Conservation (phyloP, 2,329 filamentous ascomycete genomes). For the Monilinia vaccinii-corymbosi region DNA sequence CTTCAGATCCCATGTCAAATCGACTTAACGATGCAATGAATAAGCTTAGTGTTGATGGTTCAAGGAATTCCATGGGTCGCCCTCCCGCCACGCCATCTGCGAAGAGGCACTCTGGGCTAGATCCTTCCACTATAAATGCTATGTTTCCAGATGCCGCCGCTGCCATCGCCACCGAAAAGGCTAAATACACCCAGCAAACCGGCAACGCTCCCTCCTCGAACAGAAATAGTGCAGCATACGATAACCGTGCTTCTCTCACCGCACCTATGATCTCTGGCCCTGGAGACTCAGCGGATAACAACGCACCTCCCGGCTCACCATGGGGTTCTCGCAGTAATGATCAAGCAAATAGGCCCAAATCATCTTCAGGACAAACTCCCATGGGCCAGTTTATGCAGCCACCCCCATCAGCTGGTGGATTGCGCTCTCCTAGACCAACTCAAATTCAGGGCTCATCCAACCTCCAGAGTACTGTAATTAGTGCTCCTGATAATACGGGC, state of each 20-base stretch:
- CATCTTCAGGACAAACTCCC: conserved; percentile 64
- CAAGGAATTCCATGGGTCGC: conserved; percentile 77
- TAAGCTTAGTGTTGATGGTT: conserved; percentile 80
- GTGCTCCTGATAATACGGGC: conserved; percentile 56
- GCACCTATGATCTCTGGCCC: conserved; percentile 67
- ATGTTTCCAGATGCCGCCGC: conserved; percentile 99
- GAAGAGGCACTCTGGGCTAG: conserved; percentile 91
- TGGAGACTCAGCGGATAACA: conserved; percentile 51
- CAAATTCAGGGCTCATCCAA: conserved; percentile 56
- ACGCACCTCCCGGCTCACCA: conserved; percentile 62
- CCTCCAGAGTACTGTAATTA: conserved; percentile 77
- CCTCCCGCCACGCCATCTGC: conserved; percentile 67
- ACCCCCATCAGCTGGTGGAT: conserved; percentile 53
- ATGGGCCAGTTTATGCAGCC: conserved; percentile 96
- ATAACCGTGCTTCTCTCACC: conserved; percentile 62
- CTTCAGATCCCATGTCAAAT: conserved; percentile 90
- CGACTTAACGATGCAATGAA: conserved; percentile 94
- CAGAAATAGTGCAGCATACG: conserved; percentile 77
- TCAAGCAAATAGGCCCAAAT: conserved; percentile 58
- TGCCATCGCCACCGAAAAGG: conserved; percentile 97
- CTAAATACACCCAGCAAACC: conserved; percentile 92
- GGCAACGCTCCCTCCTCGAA: conserved; percentile 85
- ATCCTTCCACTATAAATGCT: conserved; percentile 87
- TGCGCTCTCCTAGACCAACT: conserved; percentile 68
- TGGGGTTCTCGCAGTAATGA: conserved; percentile 56